phyloP scores from a whole-genome alignment of 2,329 filamentous ascomycete species.

The Epichloe uncinata region DNA sequence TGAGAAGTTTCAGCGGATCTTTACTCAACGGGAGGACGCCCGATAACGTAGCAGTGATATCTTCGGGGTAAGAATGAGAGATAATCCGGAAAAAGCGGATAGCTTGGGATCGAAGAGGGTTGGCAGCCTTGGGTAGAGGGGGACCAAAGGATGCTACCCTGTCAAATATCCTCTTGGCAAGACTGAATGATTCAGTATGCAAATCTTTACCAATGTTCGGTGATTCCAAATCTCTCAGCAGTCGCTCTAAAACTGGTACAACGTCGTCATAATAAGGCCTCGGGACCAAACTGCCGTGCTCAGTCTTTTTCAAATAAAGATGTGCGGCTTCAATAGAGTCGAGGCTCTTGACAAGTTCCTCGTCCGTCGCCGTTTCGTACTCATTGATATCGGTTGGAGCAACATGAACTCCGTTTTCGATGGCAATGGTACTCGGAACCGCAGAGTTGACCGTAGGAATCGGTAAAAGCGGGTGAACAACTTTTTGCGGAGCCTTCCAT shows the following conservation, averaged over 20 bases:
- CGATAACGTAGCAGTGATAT: constrained; percentile 11
- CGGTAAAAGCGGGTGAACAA: neutral
- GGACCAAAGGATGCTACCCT: constrained; percentile 8
- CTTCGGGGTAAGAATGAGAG: constrained; percentile 8
- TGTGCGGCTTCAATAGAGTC: constrained; percentile 2
- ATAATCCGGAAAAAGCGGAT: constrained; percentile 14
- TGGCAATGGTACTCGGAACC: neutral
- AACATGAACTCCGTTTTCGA: neutral
- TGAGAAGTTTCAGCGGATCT: constrained; percentile 9
- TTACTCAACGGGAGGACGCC: constrained; percentile 11
- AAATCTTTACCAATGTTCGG: neutral
- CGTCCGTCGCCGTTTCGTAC: neutral
- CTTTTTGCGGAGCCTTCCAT: constrained; percentile 1
- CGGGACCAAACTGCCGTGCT: neutral
- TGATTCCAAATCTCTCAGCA: constrained; percentile 6
- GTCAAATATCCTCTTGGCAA: constrained; percentile 10
- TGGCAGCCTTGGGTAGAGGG: constrained; percentile 5
- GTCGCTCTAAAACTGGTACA: constrained; percentile 2
- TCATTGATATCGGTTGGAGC: neutral
- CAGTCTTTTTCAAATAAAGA: constrained; percentile 1
- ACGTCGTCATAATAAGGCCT: constrained; percentile 6
- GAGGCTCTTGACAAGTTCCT: neutral
- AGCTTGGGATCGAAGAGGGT: constrained; percentile 9
- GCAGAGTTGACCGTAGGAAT: neutral
- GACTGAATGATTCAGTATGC: constrained; percentile 2